Evolutionary conservation across 75 land plant species (phyloP).

Genomic region (Selaginella tamariscina): DNA sequence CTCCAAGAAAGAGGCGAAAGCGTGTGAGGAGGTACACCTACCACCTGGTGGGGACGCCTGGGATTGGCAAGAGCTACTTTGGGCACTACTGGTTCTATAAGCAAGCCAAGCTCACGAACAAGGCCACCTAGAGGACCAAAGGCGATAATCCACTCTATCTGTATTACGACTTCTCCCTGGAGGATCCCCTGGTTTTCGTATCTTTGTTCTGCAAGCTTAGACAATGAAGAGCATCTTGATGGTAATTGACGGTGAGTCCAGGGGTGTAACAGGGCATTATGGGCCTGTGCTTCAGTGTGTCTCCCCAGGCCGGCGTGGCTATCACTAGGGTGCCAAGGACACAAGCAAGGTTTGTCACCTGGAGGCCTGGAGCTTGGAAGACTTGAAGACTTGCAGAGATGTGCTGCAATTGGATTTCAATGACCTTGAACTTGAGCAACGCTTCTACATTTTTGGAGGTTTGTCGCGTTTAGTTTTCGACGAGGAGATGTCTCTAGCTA

Average conservation of each 20-base stretch:
- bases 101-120: constrained; percentile 1
- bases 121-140: not conserved
- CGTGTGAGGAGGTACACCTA: not conserved
- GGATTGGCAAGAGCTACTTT: constrained; percentile 1
- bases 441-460: not conserved
- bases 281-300: not conserved
- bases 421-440: not conserved
- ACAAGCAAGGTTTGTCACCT: not conserved
- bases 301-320: constrained; percentile 2
- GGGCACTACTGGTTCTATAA: not conserved
- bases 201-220: not conserved
- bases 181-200: not conserved
- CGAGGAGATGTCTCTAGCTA: not conserved
- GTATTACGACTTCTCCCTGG: not conserved
- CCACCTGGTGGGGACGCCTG: not conserved
- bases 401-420: not conserved
- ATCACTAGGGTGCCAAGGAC: not conserved
- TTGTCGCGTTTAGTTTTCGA: not conserved
- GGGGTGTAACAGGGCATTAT: not conserved
- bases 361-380: not conserved
- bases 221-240: not conserved
- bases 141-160: constrained; percentile 1
- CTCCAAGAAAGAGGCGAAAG: not conserved
- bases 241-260: not conserved
- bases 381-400: not conserved